Conservation (phyloP, 139 green algal genomes). For the Tetraselmis chui region DNA sequence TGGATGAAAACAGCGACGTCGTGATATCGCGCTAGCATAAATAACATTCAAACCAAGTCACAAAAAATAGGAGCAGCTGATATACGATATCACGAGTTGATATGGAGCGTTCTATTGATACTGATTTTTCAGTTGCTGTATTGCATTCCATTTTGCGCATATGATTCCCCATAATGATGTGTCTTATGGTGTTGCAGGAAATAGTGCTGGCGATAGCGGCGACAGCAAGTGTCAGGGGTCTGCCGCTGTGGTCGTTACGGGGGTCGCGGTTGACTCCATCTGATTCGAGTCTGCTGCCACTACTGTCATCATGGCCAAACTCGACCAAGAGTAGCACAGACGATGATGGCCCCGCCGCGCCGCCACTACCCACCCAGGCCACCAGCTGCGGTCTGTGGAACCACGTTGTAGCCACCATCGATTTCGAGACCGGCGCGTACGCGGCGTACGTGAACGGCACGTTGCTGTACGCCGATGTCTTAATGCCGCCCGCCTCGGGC, state of each 20-base stretch:
- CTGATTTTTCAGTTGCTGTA: background rate
- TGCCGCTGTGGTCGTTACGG: too few species aligned
- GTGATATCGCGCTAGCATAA: too few species aligned
- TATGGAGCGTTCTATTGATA: too few species aligned
- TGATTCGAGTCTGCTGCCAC: background rate
- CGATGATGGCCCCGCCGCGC: too few species aligned
- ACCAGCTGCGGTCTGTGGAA: background rate
- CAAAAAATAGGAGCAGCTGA: too few species aligned
- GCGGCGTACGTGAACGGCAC: background rate
- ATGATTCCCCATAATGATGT: background rate
- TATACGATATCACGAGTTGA: too few species aligned
- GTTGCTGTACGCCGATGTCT: background rate
- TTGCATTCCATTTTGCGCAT: background rate
- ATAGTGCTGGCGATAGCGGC: background rate
- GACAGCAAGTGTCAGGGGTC: background rate
- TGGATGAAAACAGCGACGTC: too few species aligned
- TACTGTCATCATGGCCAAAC: background rate
- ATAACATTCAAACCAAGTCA: too few species aligned
- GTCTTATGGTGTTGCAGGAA: background rate
- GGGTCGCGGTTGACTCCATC: too few species aligned
- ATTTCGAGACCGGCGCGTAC: background rate
- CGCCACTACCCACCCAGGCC: too few species aligned
- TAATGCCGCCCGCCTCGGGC: too few species aligned
- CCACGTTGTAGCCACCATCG: background rate
- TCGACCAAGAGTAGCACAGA: background rate